phyloP scores from a whole-genome alignment of 2,329 filamentous ascomycete genomes.

The Diaporthe australafricana region DNA sequence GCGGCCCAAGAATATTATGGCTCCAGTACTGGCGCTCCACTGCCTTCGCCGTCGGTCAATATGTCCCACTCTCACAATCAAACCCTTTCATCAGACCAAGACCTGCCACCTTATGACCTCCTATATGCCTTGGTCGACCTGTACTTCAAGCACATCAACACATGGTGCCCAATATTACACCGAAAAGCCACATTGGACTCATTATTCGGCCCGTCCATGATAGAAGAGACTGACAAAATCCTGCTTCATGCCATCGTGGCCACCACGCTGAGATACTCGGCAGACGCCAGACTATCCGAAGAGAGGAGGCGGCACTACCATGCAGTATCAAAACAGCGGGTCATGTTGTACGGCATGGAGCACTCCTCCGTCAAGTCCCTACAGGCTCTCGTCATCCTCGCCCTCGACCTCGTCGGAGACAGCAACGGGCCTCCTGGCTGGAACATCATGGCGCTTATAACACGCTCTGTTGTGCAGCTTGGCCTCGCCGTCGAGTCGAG shows the following conservation, averaged over 20 bases:
- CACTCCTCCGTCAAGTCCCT: constrained; percentile 90
- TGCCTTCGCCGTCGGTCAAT: constrained; percentile 70
- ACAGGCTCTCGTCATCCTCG: constrained; percentile 88
- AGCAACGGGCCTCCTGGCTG: constrained; percentile 92
- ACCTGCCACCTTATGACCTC: constrained; percentile 80
- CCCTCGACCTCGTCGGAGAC: constrained; percentile 84
- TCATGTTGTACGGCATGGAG: constrained; percentile 87
- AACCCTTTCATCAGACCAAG: constrained; percentile 64
- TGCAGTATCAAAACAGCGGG: constrained; percentile 84
- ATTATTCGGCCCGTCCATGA: constrained; percentile 79
- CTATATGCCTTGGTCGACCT: constrained; percentile 79
- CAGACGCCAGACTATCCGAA: constrained; percentile 78
- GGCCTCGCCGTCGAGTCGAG: constrained; percentile 86
- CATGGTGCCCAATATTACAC: constrained; percentile 92
- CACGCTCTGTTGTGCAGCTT: constrained; percentile 87
- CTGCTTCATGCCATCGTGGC: constrained; percentile 90
- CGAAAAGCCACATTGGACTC: constrained; percentile 83
- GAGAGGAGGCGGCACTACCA: constrained; percentile 82
- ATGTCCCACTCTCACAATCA: constrained; percentile 58
- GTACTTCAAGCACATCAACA: constrained; percentile 84
- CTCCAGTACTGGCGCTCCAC: constrained; percentile 48
- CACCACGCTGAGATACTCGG: constrained; percentile 86
- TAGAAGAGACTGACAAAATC: constrained; percentile 85
- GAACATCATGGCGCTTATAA: constrained; percentile 91
- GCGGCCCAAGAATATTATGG: constrained; percentile 64